Conservation (phyloP, 345 rosid genomes). For the Hibiscus trionum region DNA sequence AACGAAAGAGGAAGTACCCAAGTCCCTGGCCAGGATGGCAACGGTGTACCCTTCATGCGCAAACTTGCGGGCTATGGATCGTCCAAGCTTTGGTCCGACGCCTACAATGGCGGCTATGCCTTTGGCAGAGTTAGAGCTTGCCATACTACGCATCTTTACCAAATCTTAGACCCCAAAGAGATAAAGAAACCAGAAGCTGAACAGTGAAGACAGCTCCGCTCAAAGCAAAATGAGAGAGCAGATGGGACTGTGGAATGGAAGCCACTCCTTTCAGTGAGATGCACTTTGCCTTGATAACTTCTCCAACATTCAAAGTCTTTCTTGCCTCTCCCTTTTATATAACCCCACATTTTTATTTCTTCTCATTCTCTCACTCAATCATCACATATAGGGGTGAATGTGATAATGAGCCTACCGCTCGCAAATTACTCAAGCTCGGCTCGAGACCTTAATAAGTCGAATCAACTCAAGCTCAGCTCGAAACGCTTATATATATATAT, state of each 20-base stretch:
- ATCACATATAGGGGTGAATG: background rate
- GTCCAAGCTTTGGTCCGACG: constrained; percentile 89
- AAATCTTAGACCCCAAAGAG: background rate
- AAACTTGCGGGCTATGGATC: constrained; percentile 79
- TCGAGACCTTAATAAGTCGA: no score
- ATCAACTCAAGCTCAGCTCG: no score
- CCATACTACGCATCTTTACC: constrained; percentile 60
- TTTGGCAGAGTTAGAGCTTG: constrained; percentile 43
- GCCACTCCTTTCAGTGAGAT: background rate
- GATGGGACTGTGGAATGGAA: background rate
- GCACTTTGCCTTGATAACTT: no score
- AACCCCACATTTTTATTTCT: background rate
- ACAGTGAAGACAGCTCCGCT: background rate
- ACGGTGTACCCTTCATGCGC: constrained; percentile 97
- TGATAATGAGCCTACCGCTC: no score
- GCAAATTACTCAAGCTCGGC: no score
- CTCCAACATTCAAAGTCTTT: background rate
- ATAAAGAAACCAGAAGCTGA: background rate
- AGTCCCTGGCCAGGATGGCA: constrained; percentile 92
- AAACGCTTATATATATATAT: no score
- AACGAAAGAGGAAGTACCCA: constrained; percentile 32
- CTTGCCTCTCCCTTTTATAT: constrained; percentile 1
- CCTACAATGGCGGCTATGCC: constrained; percentile 97
- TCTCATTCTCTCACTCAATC: constrained; percentile 6
- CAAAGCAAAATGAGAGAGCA: background rate